phyloP scores from a whole-genome alignment of 768 basidiomycete genomes.

The Hypsizygus marmoreus region DNA sequence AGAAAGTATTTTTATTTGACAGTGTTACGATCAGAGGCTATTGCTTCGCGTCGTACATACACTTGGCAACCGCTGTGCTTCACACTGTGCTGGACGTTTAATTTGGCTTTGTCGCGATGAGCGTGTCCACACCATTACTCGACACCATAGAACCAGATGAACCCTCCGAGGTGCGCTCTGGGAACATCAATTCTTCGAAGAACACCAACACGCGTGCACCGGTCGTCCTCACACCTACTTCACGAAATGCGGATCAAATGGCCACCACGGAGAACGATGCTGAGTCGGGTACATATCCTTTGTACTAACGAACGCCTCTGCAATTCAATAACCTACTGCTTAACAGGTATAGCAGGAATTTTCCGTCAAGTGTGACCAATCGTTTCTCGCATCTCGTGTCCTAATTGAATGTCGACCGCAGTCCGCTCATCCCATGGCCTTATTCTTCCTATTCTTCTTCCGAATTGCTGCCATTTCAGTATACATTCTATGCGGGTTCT shows the following conservation, averaged over 20 bases:
- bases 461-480: slow-evolving; percentile 85
- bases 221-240: slow-evolving; percentile 61
- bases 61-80: too few species aligned
- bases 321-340: slow-evolving; percentile 5
- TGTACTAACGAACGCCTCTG: background rate
- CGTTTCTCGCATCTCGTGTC: slow-evolving; percentile 9
- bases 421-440: slow-evolving; percentile 79
- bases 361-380: slow-evolving; percentile 62
- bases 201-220: slow-evolving; percentile 36
- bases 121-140: slow-evolving; percentile 63
- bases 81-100: background rate
- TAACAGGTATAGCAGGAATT: slow-evolving; percentile 68
- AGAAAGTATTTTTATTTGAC: slow-evolving; percentile 20
- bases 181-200: slow-evolving; percentile 33
- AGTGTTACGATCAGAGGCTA: too few species aligned
- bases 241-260: slow-evolving; percentile 41
- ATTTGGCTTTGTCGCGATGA: slow-evolving; percentile 33
- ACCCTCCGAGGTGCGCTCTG: slow-evolving; percentile 35
- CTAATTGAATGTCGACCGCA: too few species aligned
- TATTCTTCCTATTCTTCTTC: slow-evolving; percentile 92
- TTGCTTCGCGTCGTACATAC: too few species aligned
- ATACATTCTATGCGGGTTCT: slow-evolving; percentile 91
- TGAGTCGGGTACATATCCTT: slow-evolving; percentile 63
- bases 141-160: slow-evolving; percentile 91
- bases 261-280: slow-evolving; percentile 64